Evolutionary conservation across 108 stramenopile species (phyloP).

Genomic region (Fragilariopsis cylindrus): DNA sequence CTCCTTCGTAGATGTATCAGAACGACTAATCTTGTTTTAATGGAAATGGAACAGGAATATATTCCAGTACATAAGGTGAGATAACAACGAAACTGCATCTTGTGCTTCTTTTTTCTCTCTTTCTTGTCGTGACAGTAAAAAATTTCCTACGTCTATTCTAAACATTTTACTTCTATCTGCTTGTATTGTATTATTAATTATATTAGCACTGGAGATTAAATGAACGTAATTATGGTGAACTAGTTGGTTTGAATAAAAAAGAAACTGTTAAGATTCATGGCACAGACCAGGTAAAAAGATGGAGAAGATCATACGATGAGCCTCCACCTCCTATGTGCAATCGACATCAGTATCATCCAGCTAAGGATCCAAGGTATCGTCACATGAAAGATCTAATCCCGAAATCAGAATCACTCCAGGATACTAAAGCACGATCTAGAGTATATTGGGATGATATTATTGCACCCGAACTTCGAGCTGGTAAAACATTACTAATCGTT

Average conservation of each 20-base stretch:
- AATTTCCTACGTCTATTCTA: no score
- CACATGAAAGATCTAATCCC: constrained; percentile 72
- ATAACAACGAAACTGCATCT: not conserved
- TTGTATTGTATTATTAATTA: not conserved
- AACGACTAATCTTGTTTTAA: constrained; percentile 74
- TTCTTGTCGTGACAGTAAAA: no score
- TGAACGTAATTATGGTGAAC: constrained; percentile 86
- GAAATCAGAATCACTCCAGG: constrained; percentile 78
- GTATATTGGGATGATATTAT: constrained; percentile 91
- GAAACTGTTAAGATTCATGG: constrained; percentile 83
- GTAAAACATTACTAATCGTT: constrained; percentile 92
- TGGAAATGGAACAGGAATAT: constrained; percentile 92
- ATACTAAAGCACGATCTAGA: constrained; percentile 81
- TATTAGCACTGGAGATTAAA: constrained; percentile 83
- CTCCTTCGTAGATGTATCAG: constrained; percentile 86
- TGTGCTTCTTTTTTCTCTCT: no score
- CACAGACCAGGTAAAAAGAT: constrained; percentile 80
- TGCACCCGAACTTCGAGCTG: constrained; percentile 73
- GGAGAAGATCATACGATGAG: constrained; percentile 90
- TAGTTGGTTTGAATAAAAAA: constrained; percentile 94
- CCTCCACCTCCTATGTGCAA: constrained; percentile 85
- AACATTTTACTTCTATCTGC: not conserved
- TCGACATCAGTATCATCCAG: constrained; percentile 78
- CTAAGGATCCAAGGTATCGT: constrained; percentile 78
- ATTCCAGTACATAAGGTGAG: constrained; percentile 77